phyloP scores from a whole-genome alignment of 2,329 filamentous ascomycete genomes.

The Exophiala alcalophila region DNA sequence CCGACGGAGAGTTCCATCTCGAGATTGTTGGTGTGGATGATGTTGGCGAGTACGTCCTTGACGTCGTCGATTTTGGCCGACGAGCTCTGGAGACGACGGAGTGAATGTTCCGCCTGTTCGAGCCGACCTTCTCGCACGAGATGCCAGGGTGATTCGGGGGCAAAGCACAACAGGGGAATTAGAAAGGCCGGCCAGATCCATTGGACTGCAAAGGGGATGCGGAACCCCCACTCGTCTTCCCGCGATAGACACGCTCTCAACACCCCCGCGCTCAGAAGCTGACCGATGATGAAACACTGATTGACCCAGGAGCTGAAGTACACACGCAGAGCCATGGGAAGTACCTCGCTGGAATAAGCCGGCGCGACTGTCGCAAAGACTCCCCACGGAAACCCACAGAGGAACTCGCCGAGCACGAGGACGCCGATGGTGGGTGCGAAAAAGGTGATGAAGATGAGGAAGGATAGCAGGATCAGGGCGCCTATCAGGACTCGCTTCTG shows the following conservation, averaged over 20 bases:
- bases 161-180: constrained; percentile 28
- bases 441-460: constrained; percentile 34
- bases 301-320: constrained; percentile 17
- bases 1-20: constrained; percentile 32
- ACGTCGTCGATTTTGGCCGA: constrained; percentile 12
- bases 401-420: constrained; percentile 31
- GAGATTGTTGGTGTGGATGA: constrained; percentile 39
- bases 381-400: constrained; percentile 30
- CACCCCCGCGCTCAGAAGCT: constrained; percentile 36
- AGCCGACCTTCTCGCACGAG: constrained; percentile 30
- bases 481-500: constrained; percentile 24
- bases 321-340: constrained; percentile 20
- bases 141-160: constrained; percentile 33
- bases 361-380: constrained; percentile 23
- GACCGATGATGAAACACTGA: constrained; percentile 26
- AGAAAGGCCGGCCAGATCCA: constrained; percentile 32
- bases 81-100: constrained; percentile 29
- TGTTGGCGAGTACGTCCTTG: constrained; percentile 36
- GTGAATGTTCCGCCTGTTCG: constrained; percentile 29
- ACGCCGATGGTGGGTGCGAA: constrained; percentile 32
- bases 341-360: constrained; percentile 22
- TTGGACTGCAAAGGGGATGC: constrained; percentile 26
- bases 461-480: constrained; percentile 14
- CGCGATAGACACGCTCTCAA: constrained; percentile 22
- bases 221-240: constrained; percentile 31